Conservation (phyloP, 106 monocot genomes). For the Acorus gramineus region DNA sequence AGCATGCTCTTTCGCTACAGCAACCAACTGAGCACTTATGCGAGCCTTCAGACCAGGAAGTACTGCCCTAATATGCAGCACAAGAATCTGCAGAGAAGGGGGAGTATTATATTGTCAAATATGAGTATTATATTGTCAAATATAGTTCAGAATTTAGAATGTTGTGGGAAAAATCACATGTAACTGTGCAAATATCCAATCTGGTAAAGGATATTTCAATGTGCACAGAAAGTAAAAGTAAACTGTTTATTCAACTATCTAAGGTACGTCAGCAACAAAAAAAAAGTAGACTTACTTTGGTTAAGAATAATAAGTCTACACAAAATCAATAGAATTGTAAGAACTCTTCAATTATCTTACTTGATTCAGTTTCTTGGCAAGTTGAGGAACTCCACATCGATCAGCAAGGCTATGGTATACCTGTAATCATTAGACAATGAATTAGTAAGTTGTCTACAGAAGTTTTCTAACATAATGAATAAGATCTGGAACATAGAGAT, state of each 20-base stretch:
- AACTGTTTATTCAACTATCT: too few species aligned
- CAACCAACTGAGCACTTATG: slow-evolving; percentile 79
- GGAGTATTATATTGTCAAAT: neutral
- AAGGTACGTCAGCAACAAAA: too few species aligned
- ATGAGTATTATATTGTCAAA: neutral
- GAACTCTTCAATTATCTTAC: slow-evolving; percentile 8
- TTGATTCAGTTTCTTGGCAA: slow-evolving; percentile 97
- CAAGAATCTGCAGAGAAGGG: slow-evolving; percentile 62
- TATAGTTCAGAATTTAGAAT: too few species aligned
- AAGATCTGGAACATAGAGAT: neutral
- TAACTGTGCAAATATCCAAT: too few species aligned
- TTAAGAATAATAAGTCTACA: too few species aligned
- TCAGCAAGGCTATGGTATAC: slow-evolving; percentile 84
- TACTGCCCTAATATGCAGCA: slow-evolving; percentile 75
- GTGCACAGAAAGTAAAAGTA: too few species aligned
- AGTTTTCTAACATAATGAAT: neutral
- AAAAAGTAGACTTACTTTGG: too few species aligned
- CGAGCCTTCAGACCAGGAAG: slow-evolving; percentile 91
- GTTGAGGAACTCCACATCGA: slow-evolving; percentile 84
- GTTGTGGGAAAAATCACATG: too few species aligned
- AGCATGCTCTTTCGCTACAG: slow-evolving; percentile 94
- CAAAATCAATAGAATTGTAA: too few species aligned
- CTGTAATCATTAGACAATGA: slow-evolving; percentile 18
- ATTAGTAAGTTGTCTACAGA: too few species aligned
- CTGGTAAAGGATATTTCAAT: too few species aligned